Evolutionary conservation across 2,329 filamentous ascomycete species (phyloP).

Genomic region (Pseudogymnoascus sp.): DNA sequence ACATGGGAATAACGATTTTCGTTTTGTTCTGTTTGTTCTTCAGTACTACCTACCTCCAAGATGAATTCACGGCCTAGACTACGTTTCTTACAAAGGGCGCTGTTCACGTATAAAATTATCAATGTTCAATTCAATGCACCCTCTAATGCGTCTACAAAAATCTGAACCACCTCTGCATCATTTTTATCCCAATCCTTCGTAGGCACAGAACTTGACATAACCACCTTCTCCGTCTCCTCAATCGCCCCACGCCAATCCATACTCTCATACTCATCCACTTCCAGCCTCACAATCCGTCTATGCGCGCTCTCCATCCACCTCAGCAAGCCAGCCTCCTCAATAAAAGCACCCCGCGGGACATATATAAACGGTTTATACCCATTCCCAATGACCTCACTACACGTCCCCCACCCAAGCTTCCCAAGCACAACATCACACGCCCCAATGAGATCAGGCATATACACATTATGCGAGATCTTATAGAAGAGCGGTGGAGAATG

Average conservation of each 20-base stretch:
- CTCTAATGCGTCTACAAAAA: conserved; percentile 9
- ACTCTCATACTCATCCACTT: conserved; percentile 13
- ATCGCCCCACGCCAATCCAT: conserved; percentile 9
- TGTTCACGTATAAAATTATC: background rate
- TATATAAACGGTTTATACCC: conserved; percentile 14
- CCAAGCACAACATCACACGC: conserved; percentile 16
- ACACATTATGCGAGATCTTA: conserved; percentile 13
- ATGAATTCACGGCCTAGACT: too few relatives aligned
- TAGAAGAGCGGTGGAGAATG: conserved; percentile 14
- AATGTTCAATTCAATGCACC: conserved; percentile 5
- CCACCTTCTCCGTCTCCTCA: conserved; percentile 11
- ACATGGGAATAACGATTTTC: too few relatives aligned
- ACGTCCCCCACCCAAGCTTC: conserved; percentile 17
- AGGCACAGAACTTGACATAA: background rate
- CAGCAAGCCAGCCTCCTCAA: conserved; percentile 15
- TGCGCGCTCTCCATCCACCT: conserved; percentile 15
- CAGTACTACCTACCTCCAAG: too few relatives aligned
- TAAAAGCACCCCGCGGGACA: conserved; percentile 15
- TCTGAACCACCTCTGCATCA: conserved; percentile 11
- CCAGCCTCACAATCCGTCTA: conserved; percentile 12
- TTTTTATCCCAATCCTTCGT: conserved; percentile 9
- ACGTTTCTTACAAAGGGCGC: background rate
- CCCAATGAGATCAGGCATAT: conserved; percentile 15
- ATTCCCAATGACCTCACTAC: conserved; percentile 17
- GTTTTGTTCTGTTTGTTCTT: too few relatives aligned